These are phyloP conservation scores for Neurospora sp. DNA, from an alignment of 2,329 filamentous ascomycete species.

Conservation along the genomic window DNA sequence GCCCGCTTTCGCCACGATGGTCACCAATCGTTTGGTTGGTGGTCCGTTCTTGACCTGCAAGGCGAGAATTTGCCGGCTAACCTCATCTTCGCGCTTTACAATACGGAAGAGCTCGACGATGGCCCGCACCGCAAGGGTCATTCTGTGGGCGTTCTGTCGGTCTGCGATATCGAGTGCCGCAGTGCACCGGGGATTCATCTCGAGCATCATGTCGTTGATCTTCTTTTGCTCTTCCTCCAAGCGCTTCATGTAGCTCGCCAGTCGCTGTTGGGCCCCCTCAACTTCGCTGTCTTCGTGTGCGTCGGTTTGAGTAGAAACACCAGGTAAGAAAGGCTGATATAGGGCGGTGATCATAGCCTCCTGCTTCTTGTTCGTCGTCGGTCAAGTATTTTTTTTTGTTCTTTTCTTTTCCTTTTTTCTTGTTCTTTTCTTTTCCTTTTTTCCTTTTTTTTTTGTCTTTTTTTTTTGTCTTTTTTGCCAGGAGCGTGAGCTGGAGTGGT, in stretches of 20 bases:
- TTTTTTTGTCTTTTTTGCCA: neutral
- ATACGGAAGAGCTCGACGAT: conserved; percentile 29
- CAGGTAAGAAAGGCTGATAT: too few species aligned
- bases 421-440: too few species aligned
- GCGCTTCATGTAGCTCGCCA: conserved; percentile 43
- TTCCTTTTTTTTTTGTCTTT: neutral
- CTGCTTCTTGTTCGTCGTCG: too few species aligned
- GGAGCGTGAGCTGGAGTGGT: conserved; percentile 34
- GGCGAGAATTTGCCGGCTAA: conserved; percentile 15
- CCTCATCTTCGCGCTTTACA: conserved; percentile 11
- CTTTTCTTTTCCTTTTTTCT: too few species aligned
- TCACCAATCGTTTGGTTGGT: conserved; percentile 17
- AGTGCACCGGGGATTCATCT: conserved; percentile 23
- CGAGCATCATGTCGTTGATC: conserved; percentile 41
- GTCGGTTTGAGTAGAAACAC: too few species aligned
- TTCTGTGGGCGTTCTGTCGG: conserved; percentile 31
- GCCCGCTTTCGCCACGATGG: conserved; percentile 12
- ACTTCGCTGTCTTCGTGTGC: too few species aligned
- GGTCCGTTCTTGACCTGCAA: conserved; percentile 21
- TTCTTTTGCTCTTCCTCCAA: conserved; percentile 48
- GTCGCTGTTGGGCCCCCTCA: conserved; percentile 22
- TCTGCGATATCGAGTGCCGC: conserved; percentile 27
- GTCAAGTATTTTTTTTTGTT: too few species aligned
- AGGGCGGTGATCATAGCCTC: too few species aligned
- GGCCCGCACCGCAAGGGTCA: conserved; percentile 29